Evolutionary conservation across 768 basidiomycete genomes (phyloP).

Genomic region (Leccinum subgranulosum): DNA sequence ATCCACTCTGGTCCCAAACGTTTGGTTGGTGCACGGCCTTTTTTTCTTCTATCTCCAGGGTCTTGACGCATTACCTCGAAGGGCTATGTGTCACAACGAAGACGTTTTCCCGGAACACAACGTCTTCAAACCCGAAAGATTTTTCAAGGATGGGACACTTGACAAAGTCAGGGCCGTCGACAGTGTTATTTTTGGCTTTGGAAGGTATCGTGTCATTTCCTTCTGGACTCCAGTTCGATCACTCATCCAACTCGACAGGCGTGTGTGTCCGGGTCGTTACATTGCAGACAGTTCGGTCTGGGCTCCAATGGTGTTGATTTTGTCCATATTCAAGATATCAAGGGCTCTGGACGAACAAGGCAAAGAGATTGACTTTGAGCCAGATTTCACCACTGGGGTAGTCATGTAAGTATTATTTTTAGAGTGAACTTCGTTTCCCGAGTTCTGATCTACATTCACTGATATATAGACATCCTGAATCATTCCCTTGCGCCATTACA

Average conservation of each 20-base stretch:
- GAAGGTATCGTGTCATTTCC: slow-evolving; percentile 11
- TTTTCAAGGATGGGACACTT: slow-evolving; percentile 16
- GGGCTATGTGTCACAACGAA: slow-evolving; percentile 16
- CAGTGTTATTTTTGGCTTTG: slow-evolving; percentile 20
- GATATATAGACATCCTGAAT: slow-evolving; percentile 9
- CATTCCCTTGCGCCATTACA: slow-evolving; percentile 14
- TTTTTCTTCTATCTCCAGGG: neutral
- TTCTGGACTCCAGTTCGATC: neutral
- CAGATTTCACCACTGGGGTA: slow-evolving; percentile 14
- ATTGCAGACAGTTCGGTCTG: slow-evolving; percentile 29
- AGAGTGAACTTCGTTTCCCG: too few relatives aligned
- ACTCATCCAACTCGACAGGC: slow-evolving; percentile 9
- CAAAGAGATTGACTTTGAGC: slow-evolving; percentile 19
- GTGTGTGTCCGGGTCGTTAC: slow-evolving; percentile 33
- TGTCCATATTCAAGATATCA: slow-evolving; percentile 26
- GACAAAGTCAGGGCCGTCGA: neutral
- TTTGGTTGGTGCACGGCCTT: slow-evolving; percentile 10
- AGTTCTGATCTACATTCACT: neutral
- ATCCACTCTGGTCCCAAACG: slow-evolving; percentile 14
- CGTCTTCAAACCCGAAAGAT: slow-evolving; percentile 33
- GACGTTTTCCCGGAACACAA: slow-evolving; percentile 17
- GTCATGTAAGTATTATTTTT: slow-evolving; percentile 4
- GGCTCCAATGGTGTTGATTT: slow-evolving; percentile 25
- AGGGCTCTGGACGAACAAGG: slow-evolving; percentile 25
- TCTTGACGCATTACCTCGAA: neutral